A percentile compares a stretch with the other conserved stretches of the same genome.
phyloP scores from a whole-genome alignment of 1,139 yeast species.

The Magnusiomyces paraingens region DNA sequence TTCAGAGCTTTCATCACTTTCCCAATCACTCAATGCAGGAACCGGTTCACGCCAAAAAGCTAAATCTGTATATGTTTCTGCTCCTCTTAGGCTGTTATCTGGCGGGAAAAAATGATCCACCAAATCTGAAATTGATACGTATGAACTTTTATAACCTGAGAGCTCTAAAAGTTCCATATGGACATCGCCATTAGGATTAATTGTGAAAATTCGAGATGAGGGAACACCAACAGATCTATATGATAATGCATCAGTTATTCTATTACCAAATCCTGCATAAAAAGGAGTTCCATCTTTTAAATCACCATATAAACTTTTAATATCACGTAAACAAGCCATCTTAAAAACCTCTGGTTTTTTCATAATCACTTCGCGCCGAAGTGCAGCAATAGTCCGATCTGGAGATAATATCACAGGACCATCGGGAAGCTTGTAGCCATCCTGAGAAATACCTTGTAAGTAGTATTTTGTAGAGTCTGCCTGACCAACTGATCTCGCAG shows the following conservation, averaged over 20 bases:
- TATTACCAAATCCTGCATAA: slow-evolving; percentile 95
- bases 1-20: slow-evolving; percentile 28
- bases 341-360: slow-evolving; percentile 96
- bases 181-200: slow-evolving; percentile 94
- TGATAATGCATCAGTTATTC: slow-evolving; percentile 94
- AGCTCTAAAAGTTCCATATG: slow-evolving; percentile 93
- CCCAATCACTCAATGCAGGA: slow-evolving; percentile 53
- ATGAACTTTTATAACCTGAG: slow-evolving; percentile 86
- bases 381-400: slow-evolving; percentile 94
- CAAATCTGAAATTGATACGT: slow-evolving; percentile 82
- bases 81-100: slow-evolving; percentile 20
- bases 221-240: slow-evolving; percentile 94
- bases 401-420: slow-evolving; percentile 98
- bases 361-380: slow-evolving; percentile 82
- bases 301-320: slow-evolving; percentile 51
- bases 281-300: slow-evolving; percentile 54
- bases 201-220: slow-evolving; percentile 89
- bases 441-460: slow-evolving; percentile 69
- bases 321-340: slow-evolving; percentile 92
- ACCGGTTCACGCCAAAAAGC: slow-evolving; percentile 90
- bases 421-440: slow-evolving; percentile 62
- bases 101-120: slow-evolving; percentile 99
- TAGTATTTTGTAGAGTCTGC: slow-evolving; percentile 91
- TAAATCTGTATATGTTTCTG: slow-evolving; percentile 70
- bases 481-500: slow-evolving; percentile 93